These are phyloP conservation scores for Aquanectria penicillioides DNA, from an alignment of 2,329 filamentous ascomycete genomes.

Conservation along the genomic window DNA sequence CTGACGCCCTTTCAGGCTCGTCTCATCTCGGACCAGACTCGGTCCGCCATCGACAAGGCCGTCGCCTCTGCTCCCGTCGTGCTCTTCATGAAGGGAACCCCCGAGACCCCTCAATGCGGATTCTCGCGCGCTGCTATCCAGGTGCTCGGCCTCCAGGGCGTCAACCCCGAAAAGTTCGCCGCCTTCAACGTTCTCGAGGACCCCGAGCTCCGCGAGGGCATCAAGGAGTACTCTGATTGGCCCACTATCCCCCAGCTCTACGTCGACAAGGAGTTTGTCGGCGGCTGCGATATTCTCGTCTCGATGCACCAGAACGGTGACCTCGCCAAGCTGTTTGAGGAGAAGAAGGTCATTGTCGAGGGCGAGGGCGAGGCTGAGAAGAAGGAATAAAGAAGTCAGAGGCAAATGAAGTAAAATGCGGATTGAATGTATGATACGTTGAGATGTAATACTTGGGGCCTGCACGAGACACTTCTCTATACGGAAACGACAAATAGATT, in stretches of 20 bases:
- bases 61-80: slow-evolving; percentile 90
- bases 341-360: slow-evolving; percentile 83
- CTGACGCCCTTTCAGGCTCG: slow-evolving; percentile 61
- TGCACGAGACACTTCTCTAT: slow-evolving; percentile 39
- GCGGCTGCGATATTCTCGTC: slow-evolving; percentile 96
- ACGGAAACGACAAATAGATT: slow-evolving; percentile 35
- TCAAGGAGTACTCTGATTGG: slow-evolving; percentile 99
- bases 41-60: slow-evolving; percentile 87
- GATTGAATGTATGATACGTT: slow-evolving; percentile 39
- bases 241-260: slow-evolving; percentile 98
- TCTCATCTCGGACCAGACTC: slow-evolving; percentile 82
- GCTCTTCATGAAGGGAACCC: slow-evolving; percentile 99
- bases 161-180: slow-evolving; percentile 95
- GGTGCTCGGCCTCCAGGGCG: slow-evolving; percentile 92
- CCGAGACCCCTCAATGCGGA: slow-evolving; percentile 94
- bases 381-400: slow-evolving; percentile 23
- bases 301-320: slow-evolving; percentile 98
- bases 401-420: not conserved
- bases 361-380: slow-evolving; percentile 54
- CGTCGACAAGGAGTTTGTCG: slow-evolving; percentile 93
- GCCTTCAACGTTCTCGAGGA: slow-evolving; percentile 98
- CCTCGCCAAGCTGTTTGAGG: slow-evolving; percentile 88
- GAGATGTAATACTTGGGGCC: slow-evolving; percentile 37
- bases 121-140: slow-evolving; percentile 96
- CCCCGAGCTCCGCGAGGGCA: slow-evolving; percentile 84